Evolutionary conservation across 257 asterid genomes (phyloP).

Genomic region (Linderniella brevidens): DNA sequence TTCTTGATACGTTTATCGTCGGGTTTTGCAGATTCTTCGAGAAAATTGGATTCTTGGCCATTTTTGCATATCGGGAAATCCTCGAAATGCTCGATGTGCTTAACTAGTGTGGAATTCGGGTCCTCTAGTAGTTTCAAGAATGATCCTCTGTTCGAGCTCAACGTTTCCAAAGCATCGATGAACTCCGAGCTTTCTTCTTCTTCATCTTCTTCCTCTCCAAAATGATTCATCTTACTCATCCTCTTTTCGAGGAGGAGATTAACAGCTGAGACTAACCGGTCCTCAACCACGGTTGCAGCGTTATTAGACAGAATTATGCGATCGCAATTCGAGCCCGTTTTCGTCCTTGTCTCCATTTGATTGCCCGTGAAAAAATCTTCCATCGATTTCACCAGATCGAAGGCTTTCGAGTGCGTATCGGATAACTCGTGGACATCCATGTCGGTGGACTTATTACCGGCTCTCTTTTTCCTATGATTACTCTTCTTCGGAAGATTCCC

Average conservation of each 20-base stretch:
- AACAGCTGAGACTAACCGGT: constrained; percentile 47
- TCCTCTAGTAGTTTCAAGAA: constrained; percentile 52
- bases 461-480: constrained; percentile 22
- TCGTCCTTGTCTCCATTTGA: constrained; percentile 14
- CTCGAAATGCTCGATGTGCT: constrained; percentile 34
- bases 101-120: constrained; percentile 32
- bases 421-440: constrained; percentile 26
- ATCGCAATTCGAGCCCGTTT: constrained; percentile 16
- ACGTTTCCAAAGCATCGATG: constrained; percentile 44
- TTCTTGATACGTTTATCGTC: constrained; percentile 35
- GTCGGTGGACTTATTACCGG: constrained; percentile 21
- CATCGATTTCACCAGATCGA: constrained; percentile 39
- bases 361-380: constrained; percentile 28
- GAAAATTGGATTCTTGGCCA: constrained; percentile 16
- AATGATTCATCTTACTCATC: constrained; percentile 19
- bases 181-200: constrained; percentile 19
- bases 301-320: constrained; percentile 20
- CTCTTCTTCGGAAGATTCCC: constrained; percentile 25
- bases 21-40: constrained; percentile 27
- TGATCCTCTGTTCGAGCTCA: constrained; percentile 35
- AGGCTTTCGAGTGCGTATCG: constrained; percentile 17
- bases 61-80: constrained; percentile 17
- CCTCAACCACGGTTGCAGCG: constrained; percentile 22
- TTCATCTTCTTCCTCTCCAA: constrained; percentile 27
- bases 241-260: constrained; percentile 43